Conservation (phyloP, 495 filamentous ascomycete genomes). For the Tuber brumale region DNA sequence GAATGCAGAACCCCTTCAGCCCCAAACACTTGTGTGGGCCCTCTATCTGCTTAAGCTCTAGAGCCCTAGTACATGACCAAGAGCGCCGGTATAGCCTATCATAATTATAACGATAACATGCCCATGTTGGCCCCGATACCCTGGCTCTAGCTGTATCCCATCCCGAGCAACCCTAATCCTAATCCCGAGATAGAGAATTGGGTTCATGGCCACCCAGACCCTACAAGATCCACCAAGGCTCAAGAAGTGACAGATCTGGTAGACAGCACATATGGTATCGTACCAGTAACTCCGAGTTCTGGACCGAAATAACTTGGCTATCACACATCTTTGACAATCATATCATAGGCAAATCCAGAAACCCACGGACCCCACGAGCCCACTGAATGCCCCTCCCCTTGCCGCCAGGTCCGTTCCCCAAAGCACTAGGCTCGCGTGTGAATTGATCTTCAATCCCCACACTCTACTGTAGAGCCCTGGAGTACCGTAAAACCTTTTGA, state of each 20-base stretch:
- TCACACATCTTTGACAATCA: background rate
- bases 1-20: background rate
- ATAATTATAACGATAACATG: background rate
- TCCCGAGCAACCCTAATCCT: background rate
- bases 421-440: background rate
- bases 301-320: background rate
- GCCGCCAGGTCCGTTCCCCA: background rate
- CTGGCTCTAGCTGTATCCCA: background rate
- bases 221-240: background rate
- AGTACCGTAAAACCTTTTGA: background rate
- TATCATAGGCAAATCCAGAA: background rate
- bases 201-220: background rate
- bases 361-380: background rate
- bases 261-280: background rate
- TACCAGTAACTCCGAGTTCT: background rate
- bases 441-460: background rate
- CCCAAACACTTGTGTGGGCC: background rate
- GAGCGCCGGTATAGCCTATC: background rate
- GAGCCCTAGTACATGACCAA: background rate
- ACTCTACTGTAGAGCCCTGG: background rate
- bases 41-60: background rate
- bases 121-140: background rate
- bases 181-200: background rate
- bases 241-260: background rate
- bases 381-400: background rate